These are phyloP conservation scores for Sporothrix inflata DNA, from an alignment of 2,329 filamentous ascomycete genomes.

Conservation along the genomic window DNA sequence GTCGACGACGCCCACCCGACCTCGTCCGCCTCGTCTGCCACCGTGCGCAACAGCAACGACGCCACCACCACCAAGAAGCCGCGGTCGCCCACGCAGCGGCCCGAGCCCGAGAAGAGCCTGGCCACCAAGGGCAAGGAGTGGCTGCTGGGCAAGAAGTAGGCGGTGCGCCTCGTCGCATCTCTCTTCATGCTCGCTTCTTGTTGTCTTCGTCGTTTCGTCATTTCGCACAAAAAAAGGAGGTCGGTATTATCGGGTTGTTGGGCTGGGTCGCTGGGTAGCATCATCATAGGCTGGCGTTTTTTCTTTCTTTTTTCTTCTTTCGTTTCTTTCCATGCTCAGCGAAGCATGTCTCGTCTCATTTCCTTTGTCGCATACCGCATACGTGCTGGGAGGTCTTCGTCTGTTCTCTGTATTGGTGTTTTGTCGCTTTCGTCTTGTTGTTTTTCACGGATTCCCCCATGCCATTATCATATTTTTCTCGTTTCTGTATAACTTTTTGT, in stretches of 20 bases:
- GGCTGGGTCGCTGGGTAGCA: constrained; percentile 8
- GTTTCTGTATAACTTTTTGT: background rate
- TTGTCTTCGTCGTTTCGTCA: background rate
- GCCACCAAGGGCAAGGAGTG: constrained; percentile 53
- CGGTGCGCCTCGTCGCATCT: no score
- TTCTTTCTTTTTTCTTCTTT: background rate
- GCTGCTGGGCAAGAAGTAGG: constrained; percentile 53
- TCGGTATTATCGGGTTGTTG: background rate
- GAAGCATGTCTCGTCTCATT: background rate
- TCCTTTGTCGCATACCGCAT: background rate
- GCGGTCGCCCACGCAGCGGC: constrained; percentile 24
- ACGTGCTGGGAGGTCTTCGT: background rate
- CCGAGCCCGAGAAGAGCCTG: constrained; percentile 39
- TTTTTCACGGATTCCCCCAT: constrained; percentile 7
- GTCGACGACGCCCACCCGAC: constrained; percentile 38
- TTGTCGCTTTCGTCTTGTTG: background rate
- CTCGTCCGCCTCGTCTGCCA: constrained; percentile 32
- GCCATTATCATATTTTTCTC: background rate
- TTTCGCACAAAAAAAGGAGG: constrained; percentile 19
- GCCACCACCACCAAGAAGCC: constrained; percentile 32
- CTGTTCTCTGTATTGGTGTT: background rate
- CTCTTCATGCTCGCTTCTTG: background rate
- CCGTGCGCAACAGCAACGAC: constrained; percentile 28
- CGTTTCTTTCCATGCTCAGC: background rate
- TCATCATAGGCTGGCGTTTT: constrained; percentile 17